A percentile compares a stretch with the other conserved stretches of the same genome.
Conservation (phyloP, 305 asterid genomes). For the Andrographis paniculata region DNA sequence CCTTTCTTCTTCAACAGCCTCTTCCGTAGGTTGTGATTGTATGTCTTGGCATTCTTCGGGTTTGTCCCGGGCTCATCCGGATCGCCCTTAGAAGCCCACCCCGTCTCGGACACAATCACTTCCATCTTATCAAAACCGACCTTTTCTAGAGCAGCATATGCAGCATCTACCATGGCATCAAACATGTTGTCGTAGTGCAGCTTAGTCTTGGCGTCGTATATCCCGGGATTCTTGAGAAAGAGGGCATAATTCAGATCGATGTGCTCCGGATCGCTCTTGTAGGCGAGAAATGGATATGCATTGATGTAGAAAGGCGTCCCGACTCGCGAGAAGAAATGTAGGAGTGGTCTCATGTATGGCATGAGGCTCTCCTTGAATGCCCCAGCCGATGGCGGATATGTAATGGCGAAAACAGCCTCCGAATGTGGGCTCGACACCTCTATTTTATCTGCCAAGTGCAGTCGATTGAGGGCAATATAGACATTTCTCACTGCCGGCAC, state of each 20-base stretch:
- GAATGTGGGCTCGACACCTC: conserved; percentile 91
- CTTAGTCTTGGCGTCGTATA: conserved; percentile 43
- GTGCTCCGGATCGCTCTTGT: conserved; percentile 49
- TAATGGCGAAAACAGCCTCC: conserved; percentile 51
- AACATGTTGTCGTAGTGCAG: conserved; percentile 85
- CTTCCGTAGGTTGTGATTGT: conserved; percentile 47
- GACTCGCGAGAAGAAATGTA: conserved; percentile 52
- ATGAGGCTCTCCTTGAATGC: conserved; percentile 62
- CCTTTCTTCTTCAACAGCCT: conserved; percentile 55
- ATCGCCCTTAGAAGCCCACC: conserved; percentile 84
- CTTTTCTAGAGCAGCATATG: conserved; percentile 74
- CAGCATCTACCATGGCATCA: conserved; percentile 73
- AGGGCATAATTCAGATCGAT: conserved; percentile 63
- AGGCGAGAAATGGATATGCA: conserved; percentile 75
- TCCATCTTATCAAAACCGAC: conserved; percentile 49
- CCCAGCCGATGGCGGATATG: conserved; percentile 82
- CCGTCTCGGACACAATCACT: conserved; percentile 79
- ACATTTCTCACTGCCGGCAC: conserved; percentile 69
- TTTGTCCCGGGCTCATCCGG: conserved; percentile 53
- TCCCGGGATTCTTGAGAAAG: conserved; percentile 35
- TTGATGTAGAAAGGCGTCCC: conserved; percentile 78
- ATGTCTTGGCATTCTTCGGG: conserved; percentile 46
- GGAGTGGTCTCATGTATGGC: conserved; percentile 69
- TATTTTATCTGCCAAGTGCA: conserved; percentile 28
- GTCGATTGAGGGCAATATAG: conserved; percentile 44